Evolutionary conservation across 495 filamentous ascomycete species (phyloP).

Genomic region (Cercophora sp.): DNA sequence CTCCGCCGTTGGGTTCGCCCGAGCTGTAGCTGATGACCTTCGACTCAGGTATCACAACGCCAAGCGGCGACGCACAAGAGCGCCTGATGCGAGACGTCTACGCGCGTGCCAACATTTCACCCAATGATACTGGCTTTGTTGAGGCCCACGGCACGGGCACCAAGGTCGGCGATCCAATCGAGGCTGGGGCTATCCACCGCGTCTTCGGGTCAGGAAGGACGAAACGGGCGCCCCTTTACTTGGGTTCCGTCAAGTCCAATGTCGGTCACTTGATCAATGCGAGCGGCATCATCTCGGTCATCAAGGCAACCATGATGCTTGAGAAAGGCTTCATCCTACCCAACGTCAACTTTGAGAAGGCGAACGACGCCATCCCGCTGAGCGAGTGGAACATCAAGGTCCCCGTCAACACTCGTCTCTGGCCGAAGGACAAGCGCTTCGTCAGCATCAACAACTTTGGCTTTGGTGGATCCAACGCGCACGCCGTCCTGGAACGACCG

Average conservation of each 20-base stretch:
- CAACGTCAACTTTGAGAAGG: conserved; percentile 47
- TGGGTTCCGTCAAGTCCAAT: conserved; percentile 54
- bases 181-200: conserved; percentile 40
- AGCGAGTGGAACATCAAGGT: conserved; percentile 38
- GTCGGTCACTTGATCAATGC: conserved; percentile 53
- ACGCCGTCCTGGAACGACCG: conserved; percentile 34
- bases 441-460: conserved; percentile 47
- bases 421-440: conserved; percentile 37
- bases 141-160: conserved; percentile 38
- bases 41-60: conserved; percentile 47
- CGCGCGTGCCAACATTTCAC: conserved; percentile 36
- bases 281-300: conserved; percentile 47
- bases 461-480: conserved; percentile 43
- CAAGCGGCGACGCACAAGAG: conserved; percentile 47
- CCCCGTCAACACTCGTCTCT: conserved; percentile 21
- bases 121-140: conserved; percentile 41
- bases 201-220: too few relatives aligned
- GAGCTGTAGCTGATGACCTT: too few relatives aligned
- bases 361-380: conserved; percentile 43
- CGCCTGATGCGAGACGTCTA: conserved; percentile 47
- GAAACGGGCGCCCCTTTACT: conserved; percentile 30
- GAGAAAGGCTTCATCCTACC: conserved; percentile 53
- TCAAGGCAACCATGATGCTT: conserved; percentile 55
- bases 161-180: conserved; percentile 11
- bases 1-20: too few relatives aligned